Evolutionary conservation across 176 grass and related monocot genomes (phyloP).

Genomic region (Luzula sylvatica): DNA sequence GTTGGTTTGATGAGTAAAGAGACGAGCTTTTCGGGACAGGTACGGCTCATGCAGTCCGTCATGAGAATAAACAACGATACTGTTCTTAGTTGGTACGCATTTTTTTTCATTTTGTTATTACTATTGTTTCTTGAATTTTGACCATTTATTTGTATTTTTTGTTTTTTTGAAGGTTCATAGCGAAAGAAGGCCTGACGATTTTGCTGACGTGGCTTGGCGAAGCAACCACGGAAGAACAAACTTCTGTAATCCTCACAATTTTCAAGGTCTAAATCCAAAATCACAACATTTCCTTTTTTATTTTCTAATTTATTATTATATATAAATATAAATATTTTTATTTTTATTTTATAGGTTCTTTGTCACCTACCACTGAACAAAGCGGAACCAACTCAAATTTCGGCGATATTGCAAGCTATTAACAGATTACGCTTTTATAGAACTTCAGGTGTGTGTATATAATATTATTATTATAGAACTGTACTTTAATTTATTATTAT

Average conservation of each 20-base stretch:
- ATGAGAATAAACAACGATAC: conserved; percentile 67
- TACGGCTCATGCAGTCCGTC: conserved; percentile 85
- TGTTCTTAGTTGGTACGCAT: conserved; percentile 65
- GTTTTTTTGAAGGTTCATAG: conserved; percentile 56
- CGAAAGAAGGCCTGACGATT: conserved; percentile 74
- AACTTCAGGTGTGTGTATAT: conserved; percentile 63
- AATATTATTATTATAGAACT: no score
- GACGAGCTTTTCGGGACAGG: conserved; percentile 71
- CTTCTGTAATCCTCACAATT: conserved; percentile 70
- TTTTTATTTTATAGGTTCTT: conserved; percentile 44
- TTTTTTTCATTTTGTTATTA: neutral
- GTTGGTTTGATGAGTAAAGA: conserved; percentile 81
- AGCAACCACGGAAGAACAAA: conserved; percentile 86
- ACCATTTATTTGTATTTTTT: neutral
- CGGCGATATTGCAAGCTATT: conserved; percentile 64
- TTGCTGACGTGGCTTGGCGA: conserved; percentile 69
- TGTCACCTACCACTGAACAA: conserved; percentile 81
- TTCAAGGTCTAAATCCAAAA: conserved; percentile 49
- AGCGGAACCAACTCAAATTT: conserved; percentile 75
- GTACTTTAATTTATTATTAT: no score
- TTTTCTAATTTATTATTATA: conserved; percentile 10
- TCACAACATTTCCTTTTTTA: conserved; percentile 14
- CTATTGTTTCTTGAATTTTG: conserved; percentile 5
- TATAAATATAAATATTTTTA: conserved; percentile 1
- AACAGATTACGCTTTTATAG: conserved; percentile 93